Evolutionary conservation across 352 stramenopile species (phyloP).

Genomic region (Phytopythium aichiense): DNA sequence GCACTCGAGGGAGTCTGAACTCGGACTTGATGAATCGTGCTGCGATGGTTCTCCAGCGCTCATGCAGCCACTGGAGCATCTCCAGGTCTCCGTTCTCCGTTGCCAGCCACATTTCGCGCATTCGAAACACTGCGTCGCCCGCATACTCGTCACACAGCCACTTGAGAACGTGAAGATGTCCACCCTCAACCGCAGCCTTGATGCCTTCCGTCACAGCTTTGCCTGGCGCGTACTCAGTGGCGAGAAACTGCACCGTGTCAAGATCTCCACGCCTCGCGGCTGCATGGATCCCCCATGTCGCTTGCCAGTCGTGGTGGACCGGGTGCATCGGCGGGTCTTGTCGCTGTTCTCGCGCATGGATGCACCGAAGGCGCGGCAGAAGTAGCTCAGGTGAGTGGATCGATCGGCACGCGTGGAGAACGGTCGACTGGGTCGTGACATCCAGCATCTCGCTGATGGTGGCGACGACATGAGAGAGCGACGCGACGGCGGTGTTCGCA

Average conservation of each 20-base stretch:
- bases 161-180: slow-evolving; percentile 16
- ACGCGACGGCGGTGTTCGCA: background rate
- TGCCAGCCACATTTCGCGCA: slow-evolving; percentile 10
- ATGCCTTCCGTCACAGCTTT: background rate
- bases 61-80: slow-evolving; percentile 15
- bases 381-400: background rate
- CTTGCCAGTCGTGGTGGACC: slow-evolving; percentile 19
- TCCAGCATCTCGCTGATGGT: background rate
- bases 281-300: slow-evolving; percentile 13
- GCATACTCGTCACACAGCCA: slow-evolving; percentile 15
- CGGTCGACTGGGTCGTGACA: background rate
- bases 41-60: background rate
- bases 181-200: background rate
- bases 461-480: background rate
- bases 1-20: no score
- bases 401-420: background rate
- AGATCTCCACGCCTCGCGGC: slow-evolving; percentile 12
- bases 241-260: slow-evolving; percentile 10
- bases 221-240: slow-evolving; percentile 1
- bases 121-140: slow-evolving; percentile 1
- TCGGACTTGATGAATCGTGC: no score
- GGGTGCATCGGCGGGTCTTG: slow-evolving; percentile 4
- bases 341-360: background rate
- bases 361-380: background rate
- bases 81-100: slow-evolving; percentile 16